Percentiles rank a stretch among this genome's conserved stretches.
These are phyloP conservation scores for Suhomyces yuchorum DNA, from an alignment of 1,139 yeast species.

Conservation along the genomic window DNA sequence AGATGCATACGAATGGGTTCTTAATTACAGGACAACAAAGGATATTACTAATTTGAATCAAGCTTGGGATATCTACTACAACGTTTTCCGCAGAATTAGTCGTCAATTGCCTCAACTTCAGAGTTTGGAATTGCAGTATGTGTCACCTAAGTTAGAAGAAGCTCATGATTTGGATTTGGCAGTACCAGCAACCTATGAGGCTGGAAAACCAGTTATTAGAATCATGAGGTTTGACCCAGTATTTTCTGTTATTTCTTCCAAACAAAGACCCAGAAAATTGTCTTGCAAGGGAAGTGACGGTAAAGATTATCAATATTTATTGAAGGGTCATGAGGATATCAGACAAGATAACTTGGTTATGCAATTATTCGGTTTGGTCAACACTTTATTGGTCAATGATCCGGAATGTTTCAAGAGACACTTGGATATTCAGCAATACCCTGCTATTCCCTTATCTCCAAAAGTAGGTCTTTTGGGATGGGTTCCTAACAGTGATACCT, in stretches of 20 bases:
- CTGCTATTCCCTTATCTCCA: slow-evolving; percentile 95
- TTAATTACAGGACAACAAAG: slow-evolving; percentile 78
- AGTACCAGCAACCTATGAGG: slow-evolving; percentile 89
- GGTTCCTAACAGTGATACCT: slow-evolving; percentile 97
- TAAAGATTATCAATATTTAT: slow-evolving; percentile 72
- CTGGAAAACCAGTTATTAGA: slow-evolving; percentile 77
- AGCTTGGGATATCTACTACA: slow-evolving; percentile 97
- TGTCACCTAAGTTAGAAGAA: slow-evolving; percentile 83
- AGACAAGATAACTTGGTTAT: slow-evolving; percentile 96
- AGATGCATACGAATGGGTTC: slow-evolving; percentile 93
- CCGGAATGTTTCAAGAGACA: slow-evolving; percentile 97
- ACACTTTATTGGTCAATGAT: slow-evolving; percentile 84
- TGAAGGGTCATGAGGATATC: slow-evolving; percentile 98
- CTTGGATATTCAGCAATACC: slow-evolving; percentile 84
- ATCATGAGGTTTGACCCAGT: slow-evolving; percentile 80
- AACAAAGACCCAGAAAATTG: slow-evolving; percentile 90
- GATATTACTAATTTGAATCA: slow-evolving; percentile 90
- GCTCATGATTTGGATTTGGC: slow-evolving; percentile 84
- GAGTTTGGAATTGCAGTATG: slow-evolving; percentile 86
- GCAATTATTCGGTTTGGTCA: slow-evolving; percentile 96
- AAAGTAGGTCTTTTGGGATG: slow-evolving; percentile 95
- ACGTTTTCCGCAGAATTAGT: slow-evolving; percentile 87
- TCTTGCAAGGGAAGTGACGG: slow-evolving; percentile 88
- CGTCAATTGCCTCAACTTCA: slow-evolving; percentile 87
- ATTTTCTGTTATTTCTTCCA: slow-evolving; percentile 87